Conservation (phyloP, 352 stramenopile species). For the Phytophthora kernoviae region DNA sequence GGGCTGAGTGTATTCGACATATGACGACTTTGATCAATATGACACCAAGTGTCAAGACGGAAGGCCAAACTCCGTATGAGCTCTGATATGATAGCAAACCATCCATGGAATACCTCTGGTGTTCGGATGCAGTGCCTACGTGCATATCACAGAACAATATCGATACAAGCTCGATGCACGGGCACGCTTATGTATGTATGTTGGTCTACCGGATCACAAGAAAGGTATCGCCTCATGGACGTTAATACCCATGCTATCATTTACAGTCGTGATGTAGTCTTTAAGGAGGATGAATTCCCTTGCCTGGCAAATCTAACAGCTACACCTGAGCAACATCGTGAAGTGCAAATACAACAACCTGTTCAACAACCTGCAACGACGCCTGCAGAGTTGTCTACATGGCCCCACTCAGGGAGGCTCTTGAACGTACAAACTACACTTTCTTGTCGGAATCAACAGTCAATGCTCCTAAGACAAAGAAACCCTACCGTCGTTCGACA, state of each 20-base stretch:
- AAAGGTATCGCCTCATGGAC: constrained; percentile 11
- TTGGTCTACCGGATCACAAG: constrained; percentile 3
- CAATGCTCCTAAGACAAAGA: no score
- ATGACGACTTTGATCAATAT: constrained; percentile 17
- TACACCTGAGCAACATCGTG: no score
- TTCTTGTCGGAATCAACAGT: no score
- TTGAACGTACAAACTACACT: neutral
- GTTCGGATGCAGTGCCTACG: constrained; percentile 3
- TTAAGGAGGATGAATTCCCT: constrained; percentile 3
- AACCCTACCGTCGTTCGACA: no score
- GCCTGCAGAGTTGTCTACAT: neutral
- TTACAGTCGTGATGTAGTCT: constrained; percentile 15
- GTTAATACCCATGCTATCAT: constrained; percentile 6
- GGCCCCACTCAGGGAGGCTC: neutral
- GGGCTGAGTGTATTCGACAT: constrained; percentile 5
- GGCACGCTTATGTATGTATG: constrained; percentile 8
- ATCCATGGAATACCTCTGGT: constrained; percentile 3
- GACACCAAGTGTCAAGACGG: neutral
- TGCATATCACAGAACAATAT: constrained; percentile 5
- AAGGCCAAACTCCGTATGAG: constrained; percentile 1
- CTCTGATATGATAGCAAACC: constrained; percentile 6
- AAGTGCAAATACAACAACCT: no score
- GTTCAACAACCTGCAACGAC: neutral
- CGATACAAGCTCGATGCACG: constrained; percentile 6
- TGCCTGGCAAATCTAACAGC: neutral